Percentiles rank a stretch among this genome's conserved stretches.
phyloP scores from a whole-genome alignment of 371 early-diverging fungal species.

The Blastocladiella emersonii region DNA sequence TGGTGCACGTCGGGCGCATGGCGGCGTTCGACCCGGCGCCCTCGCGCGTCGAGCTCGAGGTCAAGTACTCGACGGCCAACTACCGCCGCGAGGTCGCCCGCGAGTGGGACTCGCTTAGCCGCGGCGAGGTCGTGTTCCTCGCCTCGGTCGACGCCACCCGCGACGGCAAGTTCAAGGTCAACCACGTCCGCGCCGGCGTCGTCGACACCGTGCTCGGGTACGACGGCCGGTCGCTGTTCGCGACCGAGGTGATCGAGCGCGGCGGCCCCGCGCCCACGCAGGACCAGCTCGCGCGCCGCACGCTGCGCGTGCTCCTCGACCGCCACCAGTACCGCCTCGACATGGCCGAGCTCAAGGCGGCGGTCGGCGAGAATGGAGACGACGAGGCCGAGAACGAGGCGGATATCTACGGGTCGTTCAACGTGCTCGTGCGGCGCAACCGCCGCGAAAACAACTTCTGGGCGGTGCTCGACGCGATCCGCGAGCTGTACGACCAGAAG shows the following conservation, averaged over 20 bases:
- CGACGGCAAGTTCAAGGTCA: not conserved
- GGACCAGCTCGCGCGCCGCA: conserved; percentile 2
- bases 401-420: conserved; percentile 67
- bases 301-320: conserved; percentile 64
- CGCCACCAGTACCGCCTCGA: conserved; percentile 54
- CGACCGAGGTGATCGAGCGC: no score
- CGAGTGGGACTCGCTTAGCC: not conserved
- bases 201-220: not conserved
- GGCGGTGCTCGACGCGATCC: conserved; percentile 72
- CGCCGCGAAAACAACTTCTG: conserved; percentile 87
- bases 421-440: conserved; percentile 71
- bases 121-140: conserved; percentile 2
- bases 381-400: conserved; percentile 16
- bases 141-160: not conserved
- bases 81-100: not conserved
- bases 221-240: conserved; percentile 1
- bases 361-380: conserved; percentile 9
- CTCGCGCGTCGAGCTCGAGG: not conserved
- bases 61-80: not conserved
- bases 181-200: not conserved
- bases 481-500: conserved; percentile 68
- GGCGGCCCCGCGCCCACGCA: not conserved
- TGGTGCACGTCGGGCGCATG: not conserved
- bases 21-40: conserved; percentile 2
- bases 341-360: not conserved